Evolutionary conservation across 2,329 filamentous ascomycete species (phyloP).

Genomic region (Phyllosticta citrichinensis): DNA sequence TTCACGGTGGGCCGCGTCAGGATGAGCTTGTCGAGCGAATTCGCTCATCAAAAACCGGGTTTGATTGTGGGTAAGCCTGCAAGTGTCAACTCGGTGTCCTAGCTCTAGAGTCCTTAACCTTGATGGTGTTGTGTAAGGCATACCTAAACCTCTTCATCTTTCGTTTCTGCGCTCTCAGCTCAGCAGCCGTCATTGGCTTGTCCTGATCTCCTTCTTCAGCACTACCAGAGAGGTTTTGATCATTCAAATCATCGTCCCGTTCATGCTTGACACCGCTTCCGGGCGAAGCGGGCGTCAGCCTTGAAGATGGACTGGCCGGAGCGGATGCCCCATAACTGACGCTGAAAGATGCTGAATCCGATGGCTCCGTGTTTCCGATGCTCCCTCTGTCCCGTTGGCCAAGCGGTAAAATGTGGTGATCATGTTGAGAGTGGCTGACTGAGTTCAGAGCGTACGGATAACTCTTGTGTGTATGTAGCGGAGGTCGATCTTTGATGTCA

Average conservation of each 20-base stretch:
- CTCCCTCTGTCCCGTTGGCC: slow-evolving; percentile 19
- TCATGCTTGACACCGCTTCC: slow-evolving; percentile 28
- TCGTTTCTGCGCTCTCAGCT: slow-evolving; percentile 39
- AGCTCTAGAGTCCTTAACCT: too few species aligned
- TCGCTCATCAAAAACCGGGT: slow-evolving; percentile 97
- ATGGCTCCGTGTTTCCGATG: slow-evolving; percentile 25
- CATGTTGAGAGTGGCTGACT: slow-evolving; percentile 24
- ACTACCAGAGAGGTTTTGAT: slow-evolving; percentile 19
- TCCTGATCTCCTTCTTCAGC: slow-evolving; percentile 24
- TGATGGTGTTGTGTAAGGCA: not conserved
- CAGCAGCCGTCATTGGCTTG: slow-evolving; percentile 35
- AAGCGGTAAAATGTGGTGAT: slow-evolving; percentile 13
- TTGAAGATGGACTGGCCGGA: slow-evolving; percentile 36
- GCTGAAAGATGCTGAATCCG: slow-evolving; percentile 25
- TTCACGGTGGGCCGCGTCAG: slow-evolving; percentile 83
- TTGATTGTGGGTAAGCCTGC: slow-evolving; percentile 88
- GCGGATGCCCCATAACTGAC: slow-evolving; percentile 33
- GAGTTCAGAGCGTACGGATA: slow-evolving; percentile 33
- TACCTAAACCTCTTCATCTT: slow-evolving; percentile 72
- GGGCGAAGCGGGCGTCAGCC: slow-evolving; percentile 35
- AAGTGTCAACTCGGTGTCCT: not conserved
- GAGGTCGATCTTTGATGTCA: slow-evolving; percentile 26
- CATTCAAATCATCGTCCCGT: slow-evolving; percentile 31
- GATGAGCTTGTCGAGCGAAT: slow-evolving; percentile 88
- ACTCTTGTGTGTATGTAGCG: slow-evolving; percentile 34